Base-by-base conservation (phyloP, 495 filamentous ascomycete species). In the Tuber borchii region DNA sequence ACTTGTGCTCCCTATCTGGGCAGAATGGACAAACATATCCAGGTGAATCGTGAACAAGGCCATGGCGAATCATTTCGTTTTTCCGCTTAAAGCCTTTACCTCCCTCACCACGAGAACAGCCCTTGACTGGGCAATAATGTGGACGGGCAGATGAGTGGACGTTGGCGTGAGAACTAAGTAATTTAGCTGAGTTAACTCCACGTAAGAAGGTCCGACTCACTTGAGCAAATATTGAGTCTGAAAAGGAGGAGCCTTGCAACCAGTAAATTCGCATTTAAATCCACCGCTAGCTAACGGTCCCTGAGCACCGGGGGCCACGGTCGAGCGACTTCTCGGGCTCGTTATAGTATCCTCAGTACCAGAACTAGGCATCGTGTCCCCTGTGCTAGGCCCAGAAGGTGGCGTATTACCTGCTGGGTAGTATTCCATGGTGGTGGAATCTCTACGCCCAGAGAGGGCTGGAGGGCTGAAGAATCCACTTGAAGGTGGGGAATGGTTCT, bases 21-120 rank as follows among this genome's bases (percentile, higher is more conserved):
- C 95, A 99, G 83, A 97, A 98, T 2, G 95, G 95, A 84, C 96
- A 99, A 46, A 97, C 91, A 83, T 99, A 99, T 77, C 96, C 95
- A 17, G 95, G 95, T 12, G 93, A 97, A 75, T 93, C 91, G 81
- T 99, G 95, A 2, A 99, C 95, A 2, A 99, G 87, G 6, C 95
- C 94, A 85, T 99, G 95, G 31, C 95, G 88, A 76, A 98, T 97
- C 96, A 99, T 98, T 85, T 99, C 96, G 80, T 99, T 99, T 84
- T 99, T 98, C 61, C 96, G 90, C 84, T 99, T 99, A 87, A 99
- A 99, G 0, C 96, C 95, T 84, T 93, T 97, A 22, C 95, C 95
- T 20, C 92, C 92, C 77, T 93, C 88, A 10, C 89, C 90, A 45
- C 95, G 89, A 34, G 92, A 85, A 84, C 95, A 99, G 2, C 88